Conservation (phyloP, 1,284 basidiomycete species). For the Ceratobasidium theobromae region DNA sequence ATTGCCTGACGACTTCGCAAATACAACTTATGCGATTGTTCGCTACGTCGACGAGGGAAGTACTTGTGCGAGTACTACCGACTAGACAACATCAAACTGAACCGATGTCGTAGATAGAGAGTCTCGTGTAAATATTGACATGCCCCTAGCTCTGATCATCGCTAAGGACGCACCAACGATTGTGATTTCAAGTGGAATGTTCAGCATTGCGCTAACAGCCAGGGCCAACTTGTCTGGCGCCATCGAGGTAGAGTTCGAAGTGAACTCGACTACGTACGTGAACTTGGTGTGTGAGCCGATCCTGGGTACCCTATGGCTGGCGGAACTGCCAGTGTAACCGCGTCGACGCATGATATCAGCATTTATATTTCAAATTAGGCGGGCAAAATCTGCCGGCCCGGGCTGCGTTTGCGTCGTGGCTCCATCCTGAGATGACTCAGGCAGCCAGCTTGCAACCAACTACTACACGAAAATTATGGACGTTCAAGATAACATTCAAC, state of each 20-base stretch:
- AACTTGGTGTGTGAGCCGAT: conserved; percentile 36
- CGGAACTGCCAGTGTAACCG: conserved; percentile 33
- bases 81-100: conserved; percentile 9
- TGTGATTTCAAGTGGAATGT: neutral
- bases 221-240: neutral
- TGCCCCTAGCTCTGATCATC: conserved; percentile 23
- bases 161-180: conserved; percentile 24
- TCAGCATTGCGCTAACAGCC: neutral
- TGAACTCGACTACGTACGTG: conserved; percentile 27
- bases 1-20: conserved; percentile 41
- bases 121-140: conserved; percentile 20
- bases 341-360: no score
- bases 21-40: conserved; percentile 40
- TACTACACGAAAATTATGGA: no score
- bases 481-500: no score
- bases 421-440: no score
- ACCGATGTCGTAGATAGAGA: neutral
- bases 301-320: conserved; percentile 37
- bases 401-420: no score
- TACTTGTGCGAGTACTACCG: conserved; percentile 24
- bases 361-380: no score
- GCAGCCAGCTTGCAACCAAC: no score
- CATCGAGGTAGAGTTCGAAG: conserved; percentile 31
- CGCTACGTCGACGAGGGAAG: conserved; percentile 38
- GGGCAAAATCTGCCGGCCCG: no score